Evolutionary conservation across 108 stramenopile species (phyloP), one percentile per base, ranked within the genome.

Genomic region (Bacterosira constricta): DNA sequence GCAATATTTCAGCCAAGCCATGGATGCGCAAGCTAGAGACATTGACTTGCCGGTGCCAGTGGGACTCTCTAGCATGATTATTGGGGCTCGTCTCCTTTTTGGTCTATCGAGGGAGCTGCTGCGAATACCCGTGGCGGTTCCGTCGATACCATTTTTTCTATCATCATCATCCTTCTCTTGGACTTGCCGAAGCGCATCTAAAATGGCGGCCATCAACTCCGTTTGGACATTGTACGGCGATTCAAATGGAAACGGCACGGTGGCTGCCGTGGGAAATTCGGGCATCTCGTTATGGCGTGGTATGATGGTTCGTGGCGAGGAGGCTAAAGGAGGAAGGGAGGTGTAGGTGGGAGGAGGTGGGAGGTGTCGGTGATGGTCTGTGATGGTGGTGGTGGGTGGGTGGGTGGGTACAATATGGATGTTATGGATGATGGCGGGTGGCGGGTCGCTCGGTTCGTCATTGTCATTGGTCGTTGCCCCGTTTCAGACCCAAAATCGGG

Each of bases 21-120:
- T 46, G 44, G 89, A 73, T 15, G 90, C 83, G 67, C 90, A 91
- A 6, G 90, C 93, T 75, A 94, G 66, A 15, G 85, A 86, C 15
- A 94, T 53, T 20, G 81, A 83, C 44, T 94, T 94, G 1, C 93
- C 93, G 2, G 93, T 94, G 18, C 93, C 93, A 9, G 93, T 94
- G 1, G 93, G 93, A 34, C 86, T 87, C 80, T 94, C 93, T 37
- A 94, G 60, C 71, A 89, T 80, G 31, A 90, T 63, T 1, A 94
- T 77, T 10, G 62, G 53, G 13, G 80, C 81, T 30, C 23, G 62
- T 30, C 34, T 73, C 30, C 42, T 75, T 20, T 17, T 74, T 35
- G 32, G 29, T 32, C 47, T 59, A 18, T 63, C 10, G 8, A 9
- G 4, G 30, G 38, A 21, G 23, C 44, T 61, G 15, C 46, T 53